These are phyloP conservation scores for Hemisphaericaspora xylofermentans DNA, from an alignment of 1,139 yeast genomes.

Conservation along the genomic window DNA sequence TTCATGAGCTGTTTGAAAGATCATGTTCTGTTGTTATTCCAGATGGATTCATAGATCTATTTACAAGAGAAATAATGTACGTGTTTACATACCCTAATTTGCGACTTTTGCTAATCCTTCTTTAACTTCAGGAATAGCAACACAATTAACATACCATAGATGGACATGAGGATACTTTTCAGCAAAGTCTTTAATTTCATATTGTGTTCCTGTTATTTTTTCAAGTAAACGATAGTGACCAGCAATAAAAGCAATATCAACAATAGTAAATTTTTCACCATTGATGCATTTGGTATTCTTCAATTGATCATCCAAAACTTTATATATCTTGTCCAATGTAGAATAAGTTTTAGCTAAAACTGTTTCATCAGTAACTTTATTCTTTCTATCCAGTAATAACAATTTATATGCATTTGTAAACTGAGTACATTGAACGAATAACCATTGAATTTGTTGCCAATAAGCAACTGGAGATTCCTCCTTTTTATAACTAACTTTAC, in stretches of 20 bases:
- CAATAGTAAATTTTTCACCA: slow-evolving; percentile 14
- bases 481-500: slow-evolving; percentile 7
- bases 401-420: slow-evolving; percentile 3
- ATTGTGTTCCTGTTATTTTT: slow-evolving; percentile 3
- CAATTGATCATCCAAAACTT: slow-evolving; percentile 7
- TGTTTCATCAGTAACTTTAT: slow-evolving; percentile 4
- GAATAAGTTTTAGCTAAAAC: background rate
- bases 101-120: slow-evolving; percentile 1
- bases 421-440: slow-evolving; percentile 12
- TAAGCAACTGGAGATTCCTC: slow-evolving; percentile 4
- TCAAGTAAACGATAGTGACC: slow-evolving; percentile 11
- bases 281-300: slow-evolving; percentile 2
- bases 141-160: slow-evolving; percentile 9
- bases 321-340: slow-evolving; percentile 4
- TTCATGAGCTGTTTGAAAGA: no score
- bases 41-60: no score
- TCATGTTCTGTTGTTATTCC: no score
- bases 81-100: no score
- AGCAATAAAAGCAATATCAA: slow-evolving; percentile 10
- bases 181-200: slow-evolving; percentile 7
- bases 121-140: slow-evolving; percentile 8
- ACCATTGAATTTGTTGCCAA: slow-evolving; percentile 13
- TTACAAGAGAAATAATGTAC: no score
- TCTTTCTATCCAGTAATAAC: background rate
- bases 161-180: slow-evolving; percentile 9